Percentiles rank a stretch among this genome's conserved stretches.
Evolutionary conservation across 208 protist species (phyloP).

Genomic region (Trypanosoma scelopori): DNA sequence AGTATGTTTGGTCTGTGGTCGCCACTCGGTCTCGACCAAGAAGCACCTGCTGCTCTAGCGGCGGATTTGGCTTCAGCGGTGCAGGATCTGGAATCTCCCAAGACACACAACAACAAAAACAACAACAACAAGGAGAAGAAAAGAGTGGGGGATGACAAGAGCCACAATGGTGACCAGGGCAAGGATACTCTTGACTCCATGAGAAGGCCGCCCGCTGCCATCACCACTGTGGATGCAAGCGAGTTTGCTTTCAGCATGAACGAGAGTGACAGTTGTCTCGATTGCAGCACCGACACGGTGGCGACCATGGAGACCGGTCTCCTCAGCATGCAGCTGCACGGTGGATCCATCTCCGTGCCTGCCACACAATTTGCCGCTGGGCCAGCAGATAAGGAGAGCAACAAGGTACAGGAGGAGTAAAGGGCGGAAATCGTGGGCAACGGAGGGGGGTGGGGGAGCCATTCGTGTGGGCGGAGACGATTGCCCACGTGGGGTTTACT

Average conservation of each 20-base stretch:
- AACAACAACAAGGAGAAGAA: too few species aligned
- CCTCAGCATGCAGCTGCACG: too few species aligned
- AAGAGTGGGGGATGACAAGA: not conserved
- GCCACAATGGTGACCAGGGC: not conserved
- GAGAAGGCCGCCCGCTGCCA: not conserved
- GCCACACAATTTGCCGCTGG: not conserved
- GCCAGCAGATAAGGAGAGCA: not conserved
- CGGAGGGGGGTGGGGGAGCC: too few species aligned
- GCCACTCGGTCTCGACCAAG: constrained; percentile 56
- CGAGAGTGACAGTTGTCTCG: not conserved
- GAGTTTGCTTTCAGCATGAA: not conserved
- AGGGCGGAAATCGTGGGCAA: not conserved
- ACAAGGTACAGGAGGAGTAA: not conserved
- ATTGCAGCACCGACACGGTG: not conserved
- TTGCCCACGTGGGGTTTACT: too few species aligned
- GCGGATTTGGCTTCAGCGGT: not conserved
- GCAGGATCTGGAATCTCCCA: not conserved
- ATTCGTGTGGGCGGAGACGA: too few species aligned
- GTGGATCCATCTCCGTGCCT: not conserved
- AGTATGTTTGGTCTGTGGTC: constrained; percentile 68
- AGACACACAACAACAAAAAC: not conserved
- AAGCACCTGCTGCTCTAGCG: constrained; percentile 6
- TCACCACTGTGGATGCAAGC: not conserved
- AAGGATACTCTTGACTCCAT: not conserved
- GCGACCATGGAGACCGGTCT: not conserved